phyloP scores from a whole-genome alignment of 176 grass and related monocot genomes.

The Alopecurus myosuroides region DNA sequence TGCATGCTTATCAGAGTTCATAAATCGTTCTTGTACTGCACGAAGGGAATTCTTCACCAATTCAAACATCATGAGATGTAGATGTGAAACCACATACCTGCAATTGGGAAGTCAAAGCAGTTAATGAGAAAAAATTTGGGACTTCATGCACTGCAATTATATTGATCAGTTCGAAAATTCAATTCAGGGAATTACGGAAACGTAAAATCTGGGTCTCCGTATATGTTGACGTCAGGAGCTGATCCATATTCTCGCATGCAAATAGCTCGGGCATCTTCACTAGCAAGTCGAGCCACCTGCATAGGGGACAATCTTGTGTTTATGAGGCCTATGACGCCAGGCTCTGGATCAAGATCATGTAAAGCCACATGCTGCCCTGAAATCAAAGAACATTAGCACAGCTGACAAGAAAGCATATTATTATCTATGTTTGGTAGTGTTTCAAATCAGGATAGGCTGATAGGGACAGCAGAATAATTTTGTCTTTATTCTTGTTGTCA shows the following conservation, averaged over 20 bases:
- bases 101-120: constrained; percentile 1
- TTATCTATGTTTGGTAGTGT: not conserved
- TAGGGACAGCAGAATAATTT: not conserved
- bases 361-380: constrained; percentile 90
- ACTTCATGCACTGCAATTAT: not conserved
- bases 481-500: not conserved
- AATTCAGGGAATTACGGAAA: constrained; percentile 61
- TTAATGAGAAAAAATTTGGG: constrained; percentile 3
- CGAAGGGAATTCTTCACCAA: constrained; percentile 93
- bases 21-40: constrained; percentile 89
- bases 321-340: constrained; percentile 82
- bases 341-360: constrained; percentile 75
- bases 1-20: constrained; percentile 75
- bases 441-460: not conserved
- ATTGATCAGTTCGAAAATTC: not conserved
- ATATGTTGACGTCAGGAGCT: constrained; percentile 82
- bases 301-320: constrained; percentile 83
- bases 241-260: constrained; percentile 86
- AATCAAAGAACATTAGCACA: constrained; percentile 30
- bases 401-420: not conserved
- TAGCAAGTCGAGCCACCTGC: constrained; percentile 57
- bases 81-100: constrained; percentile 84
- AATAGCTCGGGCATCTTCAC: constrained; percentile 83
- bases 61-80: constrained; percentile 97
- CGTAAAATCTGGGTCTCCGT: constrained; percentile 81